phyloP scores from a whole-genome alignment of 805 yeast species.

The Brettanomyces sp. region DNA sequence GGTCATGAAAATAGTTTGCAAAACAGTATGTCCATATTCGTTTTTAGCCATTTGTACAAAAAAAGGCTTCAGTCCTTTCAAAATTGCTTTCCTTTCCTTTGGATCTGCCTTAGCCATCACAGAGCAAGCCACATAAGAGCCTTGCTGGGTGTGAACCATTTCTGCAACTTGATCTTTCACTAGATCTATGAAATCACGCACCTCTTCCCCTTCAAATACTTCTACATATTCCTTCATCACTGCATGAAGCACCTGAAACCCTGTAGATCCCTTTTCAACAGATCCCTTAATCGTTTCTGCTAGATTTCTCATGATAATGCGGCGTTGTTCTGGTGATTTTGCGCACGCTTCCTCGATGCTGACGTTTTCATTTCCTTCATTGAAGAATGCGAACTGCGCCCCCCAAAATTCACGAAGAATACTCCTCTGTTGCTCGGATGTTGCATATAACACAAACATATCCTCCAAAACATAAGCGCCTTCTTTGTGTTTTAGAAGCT shows the following conservation, averaged over 20 bases:
- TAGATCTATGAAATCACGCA: slow-evolving; percentile 73
- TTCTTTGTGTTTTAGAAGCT: slow-evolving; percentile 92
- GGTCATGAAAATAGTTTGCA: slow-evolving; percentile 69
- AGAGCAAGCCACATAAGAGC: slow-evolving; percentile 81
- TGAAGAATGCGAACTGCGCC: slow-evolving; percentile 86
- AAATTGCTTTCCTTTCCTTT: slow-evolving; percentile 77
- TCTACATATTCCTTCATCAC: slow-evolving; percentile 85
- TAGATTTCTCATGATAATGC: slow-evolving; percentile 64
- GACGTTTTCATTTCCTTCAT: slow-evolving; percentile 49
- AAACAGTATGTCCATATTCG: slow-evolving; percentile 78
- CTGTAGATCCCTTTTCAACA: slow-evolving; percentile 91
- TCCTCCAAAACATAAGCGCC: slow-evolving; percentile 98
- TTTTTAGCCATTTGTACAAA: slow-evolving; percentile 69
- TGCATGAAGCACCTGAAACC: slow-evolving; percentile 91
- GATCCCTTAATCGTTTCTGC: slow-evolving; percentile 80
- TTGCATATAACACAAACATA: slow-evolving; percentile 74
- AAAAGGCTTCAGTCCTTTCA: slow-evolving; percentile 67
- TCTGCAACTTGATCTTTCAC: slow-evolving; percentile 87
- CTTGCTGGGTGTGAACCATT: slow-evolving; percentile 91
- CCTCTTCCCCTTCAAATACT: slow-evolving; percentile 61
- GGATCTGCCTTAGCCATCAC: slow-evolving; percentile 78
- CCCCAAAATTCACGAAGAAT: slow-evolving; percentile 98
- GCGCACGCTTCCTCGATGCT: slow-evolving; percentile 55
- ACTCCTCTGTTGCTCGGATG: slow-evolving; percentile 75
- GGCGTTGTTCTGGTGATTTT: slow-evolving; percentile 71